Percentiles rank a stretch among this genome's conserved stretches.
phyloP scores from a whole-genome alignment of 1,284 basidiomycete species.

The Pseudozyma sp. region DNA sequence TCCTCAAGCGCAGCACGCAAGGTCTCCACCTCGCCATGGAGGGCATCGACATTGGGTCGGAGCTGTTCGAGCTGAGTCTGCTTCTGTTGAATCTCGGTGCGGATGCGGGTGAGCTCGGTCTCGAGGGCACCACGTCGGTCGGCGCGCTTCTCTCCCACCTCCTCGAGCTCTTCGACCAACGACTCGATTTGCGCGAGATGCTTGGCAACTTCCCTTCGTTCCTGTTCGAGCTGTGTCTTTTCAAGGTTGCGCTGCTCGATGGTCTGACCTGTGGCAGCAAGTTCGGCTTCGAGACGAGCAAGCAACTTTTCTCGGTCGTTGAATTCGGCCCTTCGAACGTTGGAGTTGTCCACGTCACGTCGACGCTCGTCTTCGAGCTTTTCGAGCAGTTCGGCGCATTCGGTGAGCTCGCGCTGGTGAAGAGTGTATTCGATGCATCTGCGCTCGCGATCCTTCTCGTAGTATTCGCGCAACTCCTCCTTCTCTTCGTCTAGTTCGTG shows the following conservation, averaged over 20 bases:
- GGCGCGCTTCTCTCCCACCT: slow-evolving; percentile 61
- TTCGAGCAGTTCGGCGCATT: slow-evolving; percentile 85
- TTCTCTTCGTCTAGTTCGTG: slow-evolving; percentile 96
- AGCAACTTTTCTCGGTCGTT: slow-evolving; percentile 85
- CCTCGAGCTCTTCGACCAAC: slow-evolving; percentile 81
- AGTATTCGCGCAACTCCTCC: slow-evolving; percentile 95
- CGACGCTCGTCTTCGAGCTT: slow-evolving; percentile 78
- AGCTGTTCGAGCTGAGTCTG: slow-evolving; percentile 70
- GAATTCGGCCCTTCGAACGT: slow-evolving; percentile 82
- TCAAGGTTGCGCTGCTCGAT: slow-evolving; percentile 78
- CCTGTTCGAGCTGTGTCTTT: slow-evolving; percentile 79
- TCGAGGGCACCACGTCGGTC: slow-evolving; percentile 73
- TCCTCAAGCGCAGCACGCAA: slow-evolving; percentile 73
- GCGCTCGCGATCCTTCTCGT: slow-evolving; percentile 92
- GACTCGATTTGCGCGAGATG: slow-evolving; percentile 81
- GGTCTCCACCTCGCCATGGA: slow-evolving; percentile 74
- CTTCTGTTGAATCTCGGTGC: slow-evolving; percentile 41
- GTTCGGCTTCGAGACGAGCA: slow-evolving; percentile 76
- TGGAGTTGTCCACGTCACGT: slow-evolving; percentile 81
- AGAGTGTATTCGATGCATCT: slow-evolving; percentile 95
- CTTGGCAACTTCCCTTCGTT: slow-evolving; percentile 72
- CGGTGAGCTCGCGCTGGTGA: slow-evolving; percentile 88
- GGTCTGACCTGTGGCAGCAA: slow-evolving; percentile 78
- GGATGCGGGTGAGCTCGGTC: slow-evolving; percentile 74
- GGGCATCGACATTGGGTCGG: slow-evolving; percentile 77